Conservation (phyloP, 2,329 filamentous ascomycete genomes). For the Eutypella sp. region DNA sequence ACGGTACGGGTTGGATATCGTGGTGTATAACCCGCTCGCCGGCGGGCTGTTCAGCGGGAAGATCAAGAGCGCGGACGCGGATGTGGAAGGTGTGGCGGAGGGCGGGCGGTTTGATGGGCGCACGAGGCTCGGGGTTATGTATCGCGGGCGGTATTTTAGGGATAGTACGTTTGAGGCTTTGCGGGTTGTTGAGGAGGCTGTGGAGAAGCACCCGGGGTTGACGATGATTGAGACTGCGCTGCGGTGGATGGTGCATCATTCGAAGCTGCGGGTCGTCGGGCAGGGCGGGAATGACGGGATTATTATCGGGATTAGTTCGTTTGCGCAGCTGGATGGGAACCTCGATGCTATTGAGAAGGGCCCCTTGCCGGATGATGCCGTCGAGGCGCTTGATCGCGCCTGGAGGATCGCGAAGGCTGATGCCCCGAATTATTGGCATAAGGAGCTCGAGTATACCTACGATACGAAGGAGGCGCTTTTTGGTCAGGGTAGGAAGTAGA, state of each 20-base stretch:
- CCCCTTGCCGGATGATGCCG: conserved; percentile 70
- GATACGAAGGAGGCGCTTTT: conserved; percentile 59
- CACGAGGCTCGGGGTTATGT: conserved; percentile 44
- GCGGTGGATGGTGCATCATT: conserved; percentile 71
- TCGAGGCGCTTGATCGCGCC: conserved; percentile 69
- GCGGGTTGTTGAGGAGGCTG: conserved; percentile 60
- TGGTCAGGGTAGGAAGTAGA: conserved; percentile 35
- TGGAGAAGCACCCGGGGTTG: conserved; percentile 54
- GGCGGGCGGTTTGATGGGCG: conserved; percentile 66
- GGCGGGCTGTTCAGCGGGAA: conserved; percentile 79
- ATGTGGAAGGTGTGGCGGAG: no score
- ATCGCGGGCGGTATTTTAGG: conserved; percentile 68
- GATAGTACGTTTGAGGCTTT: conserved; percentile 61
- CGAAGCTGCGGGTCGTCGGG: conserved; percentile 48
- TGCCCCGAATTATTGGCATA: conserved; percentile 49
- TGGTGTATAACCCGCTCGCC: conserved; percentile 77
- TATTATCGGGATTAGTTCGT: conserved; percentile 54
- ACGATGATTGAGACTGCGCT: conserved; percentile 69
- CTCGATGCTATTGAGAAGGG: conserved; percentile 59
- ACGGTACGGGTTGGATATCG: conserved; percentile 72
- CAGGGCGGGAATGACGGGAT: conserved; percentile 53
- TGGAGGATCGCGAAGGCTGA: conserved; percentile 66
- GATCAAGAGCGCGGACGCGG: conserved; percentile 60
- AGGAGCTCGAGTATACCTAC: conserved; percentile 62
- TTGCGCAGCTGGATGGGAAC: conserved; percentile 54